A percentile compares a stretch with the other conserved stretches of the same genome.
Evolutionary conservation across 2,329 filamentous ascomycete species (phyloP).

Genomic region (Aspergillus candidus): DNA sequence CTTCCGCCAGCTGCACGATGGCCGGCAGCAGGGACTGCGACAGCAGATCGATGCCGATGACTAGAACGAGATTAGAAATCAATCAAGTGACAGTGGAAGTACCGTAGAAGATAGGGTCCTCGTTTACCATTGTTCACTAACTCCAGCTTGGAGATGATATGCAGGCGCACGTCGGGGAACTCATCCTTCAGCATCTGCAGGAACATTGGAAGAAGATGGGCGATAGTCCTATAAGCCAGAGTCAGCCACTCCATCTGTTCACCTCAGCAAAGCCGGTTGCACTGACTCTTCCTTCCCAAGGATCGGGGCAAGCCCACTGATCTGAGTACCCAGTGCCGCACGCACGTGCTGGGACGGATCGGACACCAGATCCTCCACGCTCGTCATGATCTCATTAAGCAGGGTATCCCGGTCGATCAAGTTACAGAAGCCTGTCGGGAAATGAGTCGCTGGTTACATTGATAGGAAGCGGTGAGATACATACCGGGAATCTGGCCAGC

Average conservation of each 20-base stretch:
- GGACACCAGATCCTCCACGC: slow-evolving; percentile 90
- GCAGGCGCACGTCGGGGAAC: slow-evolving; percentile 93
- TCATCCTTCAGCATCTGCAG: slow-evolving; percentile 99
- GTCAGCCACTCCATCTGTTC: not conserved
- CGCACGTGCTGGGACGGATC: slow-evolving; percentile 96
- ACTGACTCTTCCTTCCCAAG: slow-evolving; percentile 93
- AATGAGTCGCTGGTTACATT: slow-evolving; percentile 16
- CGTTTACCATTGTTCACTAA: slow-evolving; percentile 83
- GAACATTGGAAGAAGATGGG: slow-evolving; percentile 97
- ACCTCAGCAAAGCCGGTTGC: not conserved
- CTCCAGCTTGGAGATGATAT: slow-evolving; percentile 99
- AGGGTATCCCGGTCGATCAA: slow-evolving; percentile 82
- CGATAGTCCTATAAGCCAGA: slow-evolving; percentile 64
- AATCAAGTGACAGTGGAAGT: slow-evolving; percentile 1
- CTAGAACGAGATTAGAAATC: slow-evolving; percentile 39
- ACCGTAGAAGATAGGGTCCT: not conserved
- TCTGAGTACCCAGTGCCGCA: slow-evolving; percentile 89
- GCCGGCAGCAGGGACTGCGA: slow-evolving; percentile 95
- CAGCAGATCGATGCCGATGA: slow-evolving; percentile 94
- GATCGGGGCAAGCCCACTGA: slow-evolving; percentile 92
- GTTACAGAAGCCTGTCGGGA: slow-evolving; percentile 69
- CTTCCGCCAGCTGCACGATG: slow-evolving; percentile 94
- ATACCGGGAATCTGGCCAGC: slow-evolving; percentile 88
- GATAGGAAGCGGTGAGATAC: slow-evolving; percentile 4
- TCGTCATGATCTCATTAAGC: slow-evolving; percentile 93